Conservation (phyloP, 331 rosid species). For the Prunus yedoensis region DNA sequence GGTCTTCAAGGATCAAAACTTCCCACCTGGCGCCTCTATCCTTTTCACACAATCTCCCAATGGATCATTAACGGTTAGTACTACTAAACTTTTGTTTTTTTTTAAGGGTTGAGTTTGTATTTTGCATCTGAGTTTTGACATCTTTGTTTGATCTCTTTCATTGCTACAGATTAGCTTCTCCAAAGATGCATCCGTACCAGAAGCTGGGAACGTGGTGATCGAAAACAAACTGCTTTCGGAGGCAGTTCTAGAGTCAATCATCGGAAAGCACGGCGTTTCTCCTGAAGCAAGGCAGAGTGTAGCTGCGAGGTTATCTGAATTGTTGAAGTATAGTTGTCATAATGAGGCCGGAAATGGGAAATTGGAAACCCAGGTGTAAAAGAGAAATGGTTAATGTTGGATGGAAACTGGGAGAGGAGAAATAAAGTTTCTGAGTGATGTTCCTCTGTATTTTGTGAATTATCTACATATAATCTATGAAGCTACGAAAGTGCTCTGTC, state of each 20-base stretch:
- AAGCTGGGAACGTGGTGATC: slow-evolving; percentile 30
- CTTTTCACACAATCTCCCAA: slow-evolving; percentile 56
- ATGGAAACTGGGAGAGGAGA: neutral
- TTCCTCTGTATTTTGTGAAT: neutral
- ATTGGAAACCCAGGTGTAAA: neutral
- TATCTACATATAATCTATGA: neutral
- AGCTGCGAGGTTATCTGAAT: slow-evolving; percentile 42
- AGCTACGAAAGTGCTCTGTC: neutral
- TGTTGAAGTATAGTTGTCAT: slow-evolving; percentile 20
- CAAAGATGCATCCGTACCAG: slow-evolving; percentile 52
- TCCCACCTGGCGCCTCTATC: slow-evolving; percentile 60
- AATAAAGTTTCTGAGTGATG: neutral
- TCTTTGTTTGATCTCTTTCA: neutral
- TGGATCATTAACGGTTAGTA: slow-evolving; percentile 55
- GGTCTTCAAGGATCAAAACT: slow-evolving; percentile 47
- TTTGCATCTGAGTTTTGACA: neutral
- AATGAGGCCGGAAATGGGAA: slow-evolving; percentile 3
- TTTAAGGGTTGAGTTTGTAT: neutral
- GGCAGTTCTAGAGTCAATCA: slow-evolving; percentile 65
- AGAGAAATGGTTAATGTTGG: neutral
- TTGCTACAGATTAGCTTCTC: slow-evolving; percentile 59
- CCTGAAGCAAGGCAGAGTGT: slow-evolving; percentile 63
- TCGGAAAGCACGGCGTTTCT: slow-evolving; percentile 74
- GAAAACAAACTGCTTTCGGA: slow-evolving; percentile 60
- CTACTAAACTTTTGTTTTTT: neutral